phyloP scores from a whole-genome alignment of 495 filamentous ascomycete genomes.

The Aspergillus incahuasiensis region DNA sequence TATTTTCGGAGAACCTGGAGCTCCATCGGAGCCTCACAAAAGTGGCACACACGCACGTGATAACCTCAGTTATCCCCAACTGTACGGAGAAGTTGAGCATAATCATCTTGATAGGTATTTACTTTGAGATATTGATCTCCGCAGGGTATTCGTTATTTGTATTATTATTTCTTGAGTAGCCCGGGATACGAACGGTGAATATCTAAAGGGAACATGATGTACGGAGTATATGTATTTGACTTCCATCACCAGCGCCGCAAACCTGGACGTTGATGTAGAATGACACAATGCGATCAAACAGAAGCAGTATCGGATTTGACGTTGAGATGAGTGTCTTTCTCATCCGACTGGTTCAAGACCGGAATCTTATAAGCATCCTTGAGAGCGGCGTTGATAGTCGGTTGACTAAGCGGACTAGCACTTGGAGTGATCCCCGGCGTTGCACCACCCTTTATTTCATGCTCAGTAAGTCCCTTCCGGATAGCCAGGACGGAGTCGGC shows the following conservation, averaged over 20 bases:
- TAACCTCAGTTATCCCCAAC: neutral
- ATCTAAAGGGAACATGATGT: neutral
- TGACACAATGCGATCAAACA: neutral
- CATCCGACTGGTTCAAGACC: constrained; percentile 24
- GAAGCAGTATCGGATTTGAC: constrained; percentile 12
- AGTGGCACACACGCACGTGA: neutral
- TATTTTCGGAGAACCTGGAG: neutral
- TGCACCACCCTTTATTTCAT: constrained; percentile 25
- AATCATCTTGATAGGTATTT: neutral
- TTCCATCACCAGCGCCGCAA: neutral
- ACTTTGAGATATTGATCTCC: neutral
- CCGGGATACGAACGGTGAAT: neutral
- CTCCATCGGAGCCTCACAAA: neutral
- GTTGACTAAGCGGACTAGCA: constrained; percentile 25
- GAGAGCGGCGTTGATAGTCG: constrained; percentile 15
- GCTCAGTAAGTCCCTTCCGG: constrained; percentile 60
- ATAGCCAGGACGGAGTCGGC: constrained; percentile 89
- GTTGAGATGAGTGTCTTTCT: constrained; percentile 19
- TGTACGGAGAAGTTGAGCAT: neutral
- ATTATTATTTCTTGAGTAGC: neutral
- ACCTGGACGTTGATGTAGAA: neutral
- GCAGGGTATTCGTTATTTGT: neutral
- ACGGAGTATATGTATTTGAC: too few species aligned
- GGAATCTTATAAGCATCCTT: constrained; percentile 30
- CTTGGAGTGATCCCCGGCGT: constrained; percentile 23